Evolutionary conservation across 805 yeast species (phyloP), one percentile per base, ranked within the genome.

Genomic region (Barnettozyma californica): DNA sequence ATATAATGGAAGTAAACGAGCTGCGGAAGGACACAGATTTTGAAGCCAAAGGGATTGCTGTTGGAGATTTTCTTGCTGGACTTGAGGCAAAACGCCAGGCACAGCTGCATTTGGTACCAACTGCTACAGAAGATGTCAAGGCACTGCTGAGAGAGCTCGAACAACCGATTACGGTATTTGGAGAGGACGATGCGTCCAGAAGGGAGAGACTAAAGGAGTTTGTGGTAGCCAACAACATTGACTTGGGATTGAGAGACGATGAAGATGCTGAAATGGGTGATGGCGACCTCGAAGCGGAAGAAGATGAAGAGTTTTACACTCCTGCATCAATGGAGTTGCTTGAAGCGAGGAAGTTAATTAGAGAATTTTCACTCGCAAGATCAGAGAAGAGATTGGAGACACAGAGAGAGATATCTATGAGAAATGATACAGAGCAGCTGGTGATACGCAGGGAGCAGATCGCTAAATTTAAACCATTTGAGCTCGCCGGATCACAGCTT

Each of bases 301-400:
- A 80, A 9, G 84, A 87, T 13, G 95, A 84, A 44, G 96, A 89
- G 51, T 90, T 85, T 59, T 89, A 81, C 59, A 89, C 96, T 0
- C 95, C 95, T 0, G 96, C 95, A 0, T 65, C 76, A 0, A 68
- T 66, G 4, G 77, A 71, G 6, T 64, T 91, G 9, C 66, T 74
- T 8, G 67, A 71, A 1, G 74, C 80, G 0, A 72, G 98, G 45
- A 62, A 66, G 34, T 51, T 54, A 2, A 70, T 91, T 0, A 76
- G 89, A 0, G 51, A 65, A 5, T 67, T 65, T 47, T 83, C 96
- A 0, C 55, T 85, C 3, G 39, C 47, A 1, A 64, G 64, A 19
- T 76, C 92, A 0, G 59, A 62, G 23, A 31, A 48, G 1, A 64
- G 94, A 51, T 48, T 79, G 0, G 49, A 56, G 6, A 25, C 23